These are phyloP conservation scores for Diaporthe destruens DNA, from an alignment of 2,329 filamentous ascomycete genomes.

Conservation along the genomic window DNA sequence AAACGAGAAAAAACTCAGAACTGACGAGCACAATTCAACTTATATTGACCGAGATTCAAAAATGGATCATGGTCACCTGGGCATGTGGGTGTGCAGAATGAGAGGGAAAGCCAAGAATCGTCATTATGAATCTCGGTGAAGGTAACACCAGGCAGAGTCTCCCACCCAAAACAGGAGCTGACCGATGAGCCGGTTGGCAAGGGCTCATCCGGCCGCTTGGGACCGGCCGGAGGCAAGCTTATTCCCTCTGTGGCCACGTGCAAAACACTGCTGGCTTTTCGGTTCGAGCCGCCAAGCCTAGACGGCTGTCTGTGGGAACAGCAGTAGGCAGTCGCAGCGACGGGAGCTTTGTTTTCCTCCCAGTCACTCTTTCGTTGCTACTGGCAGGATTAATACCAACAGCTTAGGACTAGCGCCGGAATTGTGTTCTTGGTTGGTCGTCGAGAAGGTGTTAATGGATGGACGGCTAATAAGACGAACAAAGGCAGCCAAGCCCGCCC, in stretches of 20 bases:
- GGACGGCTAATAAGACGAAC: neutral
- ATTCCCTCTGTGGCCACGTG: neutral
- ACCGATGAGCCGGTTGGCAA: neutral
- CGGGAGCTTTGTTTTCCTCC: neutral
- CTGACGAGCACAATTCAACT: neutral
- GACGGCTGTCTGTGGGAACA: neutral
- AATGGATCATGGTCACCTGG: neutral
- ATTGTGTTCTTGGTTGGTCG: neutral
- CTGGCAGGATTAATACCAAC: constrained; percentile 3
- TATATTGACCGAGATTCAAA: neutral
- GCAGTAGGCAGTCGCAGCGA: neutral
- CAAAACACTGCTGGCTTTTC: neutral
- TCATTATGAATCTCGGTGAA: neutral
- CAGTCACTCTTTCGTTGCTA: neutral
- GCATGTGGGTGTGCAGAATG: neutral
- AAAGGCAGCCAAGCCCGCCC: constrained; percentile 29
- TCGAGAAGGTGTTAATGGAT: neutral
- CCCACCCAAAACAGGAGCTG: neutral
- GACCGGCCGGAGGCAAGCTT: neutral
- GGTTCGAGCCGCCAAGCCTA: neutral
- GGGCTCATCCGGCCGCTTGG: neutral
- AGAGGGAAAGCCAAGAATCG: neutral
- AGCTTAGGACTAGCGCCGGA: constrained; percentile 17
- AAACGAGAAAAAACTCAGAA: neutral
- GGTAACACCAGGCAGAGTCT: neutral